Evolutionary conservation across 176 grass and related monocot genomes (phyloP).

Genomic region (Musa schizocarpa): DNA sequence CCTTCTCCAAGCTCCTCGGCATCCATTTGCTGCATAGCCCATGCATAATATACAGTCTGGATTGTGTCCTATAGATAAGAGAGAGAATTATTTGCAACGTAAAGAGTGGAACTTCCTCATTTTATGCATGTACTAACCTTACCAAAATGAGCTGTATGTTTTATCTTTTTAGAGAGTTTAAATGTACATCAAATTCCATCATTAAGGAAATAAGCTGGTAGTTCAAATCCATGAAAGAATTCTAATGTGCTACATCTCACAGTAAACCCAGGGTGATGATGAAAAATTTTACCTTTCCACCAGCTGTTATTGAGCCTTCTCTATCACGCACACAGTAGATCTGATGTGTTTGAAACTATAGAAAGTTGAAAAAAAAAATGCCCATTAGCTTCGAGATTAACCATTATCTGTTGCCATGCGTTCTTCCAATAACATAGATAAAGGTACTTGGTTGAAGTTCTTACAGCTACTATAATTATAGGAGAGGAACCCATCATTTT

Average conservation of each 20-base stretch:
- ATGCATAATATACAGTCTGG: conserved; percentile 57
- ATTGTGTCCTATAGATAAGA: conserved; percentile 54
- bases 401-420: background rate
- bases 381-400: conserved; percentile 19
- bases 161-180: too few relatives aligned
- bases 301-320: conserved; percentile 60
- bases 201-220: background rate
- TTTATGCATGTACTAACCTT: too few relatives aligned
- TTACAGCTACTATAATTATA: conserved; percentile 59
- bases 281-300: conserved; percentile 55
- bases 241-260: background rate
- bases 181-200: too few relatives aligned
- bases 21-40: conserved; percentile 91
- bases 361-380: conserved; percentile 24
- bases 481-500: conserved; percentile 91
- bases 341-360: conserved; percentile 90
- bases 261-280: conserved; percentile 4
- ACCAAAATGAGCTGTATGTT: too few relatives aligned
- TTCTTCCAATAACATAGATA: conserved; percentile 1
- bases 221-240: background rate
- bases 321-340: conserved; percentile 87
- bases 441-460: conserved; percentile 9
- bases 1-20: conserved; percentile 71
- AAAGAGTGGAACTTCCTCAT: too few relatives aligned
- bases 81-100: background rate